Conservation (phyloP, 2,329 filamentous ascomycete genomes). For the Eutypella sp. region DNA sequence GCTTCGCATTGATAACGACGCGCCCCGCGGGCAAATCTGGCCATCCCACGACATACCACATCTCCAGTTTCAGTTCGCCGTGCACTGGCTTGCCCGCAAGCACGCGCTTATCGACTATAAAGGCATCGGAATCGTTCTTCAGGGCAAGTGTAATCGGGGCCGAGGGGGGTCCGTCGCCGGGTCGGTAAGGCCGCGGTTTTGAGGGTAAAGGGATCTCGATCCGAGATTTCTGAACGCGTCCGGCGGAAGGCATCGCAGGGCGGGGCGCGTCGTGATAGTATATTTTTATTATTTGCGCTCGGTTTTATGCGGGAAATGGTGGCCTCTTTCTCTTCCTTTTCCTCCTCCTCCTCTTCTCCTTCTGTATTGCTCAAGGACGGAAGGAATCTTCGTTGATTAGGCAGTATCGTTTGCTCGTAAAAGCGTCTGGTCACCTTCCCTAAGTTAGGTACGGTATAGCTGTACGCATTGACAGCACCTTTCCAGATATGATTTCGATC, state of each 20-base stretch:
- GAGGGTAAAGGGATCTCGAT: constrained; percentile 29
- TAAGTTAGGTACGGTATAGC: neutral
- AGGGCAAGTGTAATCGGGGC: constrained; percentile 44
- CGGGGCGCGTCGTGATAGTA: neutral
- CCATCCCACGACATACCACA: constrained; percentile 53
- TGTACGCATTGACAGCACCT: neutral
- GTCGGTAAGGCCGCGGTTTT: constrained; percentile 33
- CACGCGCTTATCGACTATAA: constrained; percentile 50
- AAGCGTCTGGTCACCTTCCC: neutral
- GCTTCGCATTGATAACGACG: constrained; percentile 40
- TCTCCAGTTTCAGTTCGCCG: constrained; percentile 30
- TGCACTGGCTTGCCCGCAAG: constrained; percentile 30
- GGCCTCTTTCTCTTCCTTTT: neutral
- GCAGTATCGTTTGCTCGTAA: neutral
- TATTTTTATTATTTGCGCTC: no score
- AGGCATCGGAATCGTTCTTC: constrained; percentile 47
- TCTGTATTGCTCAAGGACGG: no score
- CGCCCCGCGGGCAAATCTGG: constrained; percentile 45
- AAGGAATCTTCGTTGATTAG: no score
- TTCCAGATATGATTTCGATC: neutral
- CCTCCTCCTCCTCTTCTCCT: no score
- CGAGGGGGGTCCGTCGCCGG: constrained; percentile 43
- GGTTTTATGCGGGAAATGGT: neutral
- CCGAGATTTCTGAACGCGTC: constrained; percentile 3
- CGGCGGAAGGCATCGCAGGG: neutral